Evolutionary conservation across 1,284 basidiomycete genomes (phyloP).

Genomic region (Lentinula novae-zelandiae): DNA sequence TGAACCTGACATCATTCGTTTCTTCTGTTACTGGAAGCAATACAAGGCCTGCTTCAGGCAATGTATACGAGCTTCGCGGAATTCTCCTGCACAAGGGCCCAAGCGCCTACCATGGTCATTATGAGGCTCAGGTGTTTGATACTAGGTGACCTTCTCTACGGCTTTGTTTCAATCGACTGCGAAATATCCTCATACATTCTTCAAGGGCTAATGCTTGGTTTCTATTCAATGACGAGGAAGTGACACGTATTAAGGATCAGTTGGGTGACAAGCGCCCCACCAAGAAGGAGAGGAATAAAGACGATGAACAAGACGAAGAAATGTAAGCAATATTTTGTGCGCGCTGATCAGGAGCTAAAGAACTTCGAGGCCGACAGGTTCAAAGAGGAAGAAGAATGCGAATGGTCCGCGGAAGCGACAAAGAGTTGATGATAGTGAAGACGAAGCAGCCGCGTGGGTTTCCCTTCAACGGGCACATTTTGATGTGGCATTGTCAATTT

Average conservation of each 20-base stretch:
- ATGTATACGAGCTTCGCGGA: constrained; percentile 74
- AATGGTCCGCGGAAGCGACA: constrained; percentile 38
- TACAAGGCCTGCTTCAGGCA: constrained; percentile 20
- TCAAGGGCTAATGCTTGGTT: constrained; percentile 76
- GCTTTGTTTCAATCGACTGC: not conserved
- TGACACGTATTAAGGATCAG: constrained; percentile 53
- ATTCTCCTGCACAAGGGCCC: constrained; percentile 82
- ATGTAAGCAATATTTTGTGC: constrained; percentile 16
- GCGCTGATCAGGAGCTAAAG: not conserved
- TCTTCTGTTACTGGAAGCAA: constrained; percentile 18
- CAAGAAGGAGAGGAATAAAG: constrained; percentile 21
- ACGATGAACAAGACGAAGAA: constrained; percentile 23
- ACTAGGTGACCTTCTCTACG: constrained; percentile 45
- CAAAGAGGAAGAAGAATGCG: constrained; percentile 20
- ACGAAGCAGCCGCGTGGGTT: constrained; percentile 43
- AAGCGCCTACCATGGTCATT: constrained; percentile 91
- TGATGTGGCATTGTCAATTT: not conserved
- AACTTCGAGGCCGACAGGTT: constrained; percentile 12
- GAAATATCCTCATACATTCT: not conserved
- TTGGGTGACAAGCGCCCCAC: constrained; percentile 38
- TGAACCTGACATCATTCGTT: constrained; percentile 74
- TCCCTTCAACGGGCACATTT: not conserved
- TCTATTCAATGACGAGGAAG: constrained; percentile 83
- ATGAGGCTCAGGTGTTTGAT: constrained; percentile 86
- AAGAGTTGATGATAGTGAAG: constrained; percentile 60